Evolutionary conservation across 371 early-diverging fungal genomes (phyloP), one percentile per base, ranked within the genome.

Genomic region (Gilbertella persicaria): DNA sequence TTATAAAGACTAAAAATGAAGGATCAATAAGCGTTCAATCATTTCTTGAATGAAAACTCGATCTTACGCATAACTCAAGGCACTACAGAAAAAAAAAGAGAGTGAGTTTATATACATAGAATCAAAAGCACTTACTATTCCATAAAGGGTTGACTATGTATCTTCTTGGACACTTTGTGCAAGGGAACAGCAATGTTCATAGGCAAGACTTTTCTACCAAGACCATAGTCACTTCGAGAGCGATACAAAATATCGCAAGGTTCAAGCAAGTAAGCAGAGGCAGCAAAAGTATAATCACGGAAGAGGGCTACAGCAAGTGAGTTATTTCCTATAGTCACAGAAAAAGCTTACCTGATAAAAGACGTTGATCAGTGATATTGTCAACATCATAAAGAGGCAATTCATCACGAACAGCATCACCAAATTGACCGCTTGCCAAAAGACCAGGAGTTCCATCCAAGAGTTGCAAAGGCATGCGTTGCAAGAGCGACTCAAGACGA

Each of bases 261-360:
- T 63, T 94, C 94, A 35, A 94, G 76, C n/a, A 94, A 69, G 57
- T 93, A 94, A 16, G 94, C 90, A 13, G 90, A 89, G 3, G 94
- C 91, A 42, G 89, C 78, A 60, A 92, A 91, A 4, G 93, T 88
- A 59, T 90, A 91, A 73, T 94, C 94, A 43, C 94, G 78, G 79
- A 87, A 93, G 23, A 94, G 73, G 4, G 93, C 93, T 67, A 52
- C 28, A 19, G 37, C 30, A n/a, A 41, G 25, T 36, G 23, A 25
- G 23, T 17, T 8, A 1, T 50, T 40, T 25, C 14, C 37, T 28
- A 36, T 26, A 33, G 24, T 42, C 10, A 45, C 4, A 41, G 7
- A 13, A 41, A 20, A 30, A 45, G 23, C 54, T 54, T 74, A 86
- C 86, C 87, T 10, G 87, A 83, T 23, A 94, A 73, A 4, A 92